These are phyloP conservation scores for Psilocybe cyanescens DNA, from an alignment of 768 basidiomycete genomes.

Conservation along the genomic window DNA sequence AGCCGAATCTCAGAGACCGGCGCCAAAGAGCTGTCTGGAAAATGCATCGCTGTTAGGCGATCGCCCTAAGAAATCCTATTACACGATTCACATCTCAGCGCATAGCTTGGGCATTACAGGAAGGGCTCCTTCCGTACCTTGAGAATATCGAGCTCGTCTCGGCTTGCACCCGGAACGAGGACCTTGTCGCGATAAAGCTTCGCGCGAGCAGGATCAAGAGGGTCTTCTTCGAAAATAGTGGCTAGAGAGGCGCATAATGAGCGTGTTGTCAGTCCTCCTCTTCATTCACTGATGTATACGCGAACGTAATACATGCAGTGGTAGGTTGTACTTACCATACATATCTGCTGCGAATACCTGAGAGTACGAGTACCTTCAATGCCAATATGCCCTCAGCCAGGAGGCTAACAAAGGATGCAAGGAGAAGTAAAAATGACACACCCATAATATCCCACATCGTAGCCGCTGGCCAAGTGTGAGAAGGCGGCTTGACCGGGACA, in stretches of 20 bases:
- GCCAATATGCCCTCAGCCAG: background rate
- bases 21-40: constrained; percentile 59
- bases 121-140: constrained; percentile 45
- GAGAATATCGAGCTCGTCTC: constrained; percentile 79
- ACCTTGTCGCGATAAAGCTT: constrained; percentile 77
- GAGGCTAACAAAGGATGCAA: background rate
- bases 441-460: constrained; percentile 73
- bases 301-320: too few relatives aligned
- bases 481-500: constrained; percentile 77
- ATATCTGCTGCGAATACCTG: constrained; percentile 65
- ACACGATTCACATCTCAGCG: background rate
- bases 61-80: constrained; percentile 77
- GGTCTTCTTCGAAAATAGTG: constrained; percentile 80
- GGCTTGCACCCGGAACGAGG: constrained; percentile 71
- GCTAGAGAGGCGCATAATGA: constrained; percentile 29
- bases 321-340: constrained; percentile 41
- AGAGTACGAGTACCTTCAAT: constrained; percentile 67
- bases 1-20: too few relatives aligned
- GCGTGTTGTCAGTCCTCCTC: background rate
- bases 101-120: background rate
- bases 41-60: constrained; percentile 78
- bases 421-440: constrained; percentile 18
- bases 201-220: constrained; percentile 70
- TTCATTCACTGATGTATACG: background rate
- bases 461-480: constrained; percentile 76